Conservation (phyloP, 768 basidiomycete genomes). For the Lactifluus pinguis region DNA sequence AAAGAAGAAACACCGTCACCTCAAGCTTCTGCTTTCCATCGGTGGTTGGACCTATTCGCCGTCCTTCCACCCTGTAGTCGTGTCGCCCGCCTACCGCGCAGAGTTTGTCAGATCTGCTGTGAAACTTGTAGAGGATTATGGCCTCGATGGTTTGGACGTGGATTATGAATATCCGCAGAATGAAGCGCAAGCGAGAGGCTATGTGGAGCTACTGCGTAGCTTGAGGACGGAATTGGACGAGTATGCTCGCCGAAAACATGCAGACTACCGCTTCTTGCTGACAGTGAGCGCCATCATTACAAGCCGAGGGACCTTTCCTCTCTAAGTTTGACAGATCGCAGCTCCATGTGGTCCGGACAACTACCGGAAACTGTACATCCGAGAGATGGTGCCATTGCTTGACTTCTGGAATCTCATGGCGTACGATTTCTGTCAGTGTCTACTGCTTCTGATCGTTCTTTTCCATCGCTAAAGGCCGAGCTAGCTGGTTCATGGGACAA, state of each 20-base stretch:
- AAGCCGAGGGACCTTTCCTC: background rate
- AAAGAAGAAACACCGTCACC: conserved; percentile 76
- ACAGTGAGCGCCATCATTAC: conserved; percentile 43
- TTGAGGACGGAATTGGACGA: conserved; percentile 67
- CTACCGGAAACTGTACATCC: conserved; percentile 67
- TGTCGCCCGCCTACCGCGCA: conserved; percentile 48
- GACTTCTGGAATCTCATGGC: conserved; percentile 99
- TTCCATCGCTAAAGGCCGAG: conserved; percentile 5
- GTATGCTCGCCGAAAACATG: conserved; percentile 58
- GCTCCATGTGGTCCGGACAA: conserved; percentile 88
- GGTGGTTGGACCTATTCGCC: conserved; percentile 95
- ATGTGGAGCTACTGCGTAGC: conserved; percentile 72
- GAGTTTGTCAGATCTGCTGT: conserved; percentile 79
- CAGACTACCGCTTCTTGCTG: conserved; percentile 56
- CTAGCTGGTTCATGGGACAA: conserved; percentile 71
- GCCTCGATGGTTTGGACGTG: conserved; percentile 84
- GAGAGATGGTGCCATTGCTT: conserved; percentile 80
- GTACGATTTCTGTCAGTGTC: conserved; percentile 62
- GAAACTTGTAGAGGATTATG: conserved; percentile 80
- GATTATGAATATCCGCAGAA: conserved; percentile 92
- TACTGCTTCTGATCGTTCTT: background rate
- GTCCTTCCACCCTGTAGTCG: conserved; percentile 75
- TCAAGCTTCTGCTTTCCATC: conserved; percentile 79
- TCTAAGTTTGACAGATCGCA: conserved; percentile 50
- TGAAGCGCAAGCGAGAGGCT: conserved; percentile 69